A percentile compares a stretch with the other conserved stretches of the same genome.
Conservation (phyloP, 192 early-diverging fungal genomes). For the Coemansia guatemalensis region DNA sequence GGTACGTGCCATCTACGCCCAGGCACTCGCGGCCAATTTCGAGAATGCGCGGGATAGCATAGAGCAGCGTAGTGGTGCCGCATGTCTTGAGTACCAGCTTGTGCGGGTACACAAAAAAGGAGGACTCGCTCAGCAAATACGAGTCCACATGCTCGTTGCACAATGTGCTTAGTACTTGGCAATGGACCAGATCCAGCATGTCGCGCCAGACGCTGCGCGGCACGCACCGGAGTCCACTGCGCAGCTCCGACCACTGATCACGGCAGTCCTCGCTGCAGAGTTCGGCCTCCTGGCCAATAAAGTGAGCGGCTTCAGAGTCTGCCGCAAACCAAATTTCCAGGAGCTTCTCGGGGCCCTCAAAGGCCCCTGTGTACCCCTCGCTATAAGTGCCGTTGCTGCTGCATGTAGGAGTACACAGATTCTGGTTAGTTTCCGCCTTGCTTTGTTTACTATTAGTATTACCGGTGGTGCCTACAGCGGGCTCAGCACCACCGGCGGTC, state of each 20-base stretch:
- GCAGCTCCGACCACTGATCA: constrained; percentile 37
- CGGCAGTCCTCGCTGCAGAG: constrained; percentile 26
- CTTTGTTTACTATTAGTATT: constrained; percentile 23
- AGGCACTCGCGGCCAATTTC: constrained; percentile 69
- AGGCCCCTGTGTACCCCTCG: constrained; percentile 60
- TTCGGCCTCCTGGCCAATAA: constrained; percentile 20
- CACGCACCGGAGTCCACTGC: constrained; percentile 73
- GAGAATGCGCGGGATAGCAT: constrained; percentile 83
- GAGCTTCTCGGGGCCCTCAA: constrained; percentile 98
- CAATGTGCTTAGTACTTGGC: constrained; percentile 86
- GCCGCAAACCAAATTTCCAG: constrained; percentile 93
- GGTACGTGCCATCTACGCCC: constrained; percentile 61
- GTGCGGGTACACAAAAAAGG: constrained; percentile 97
- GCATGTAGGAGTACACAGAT: constrained; percentile 41
- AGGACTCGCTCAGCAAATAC: constrained; percentile 95
- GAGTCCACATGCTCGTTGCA: constrained; percentile 83
- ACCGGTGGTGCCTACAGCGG: constrained; percentile 53
- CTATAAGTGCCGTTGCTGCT: constrained; percentile 50
- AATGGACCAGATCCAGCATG: constrained; percentile 92
- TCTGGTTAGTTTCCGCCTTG: constrained; percentile 40
- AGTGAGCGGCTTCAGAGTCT: constrained; percentile 16
- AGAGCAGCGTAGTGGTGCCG: constrained; percentile 92
- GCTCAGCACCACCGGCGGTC: constrained; percentile 52
- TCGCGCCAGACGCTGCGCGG: constrained; percentile 81
- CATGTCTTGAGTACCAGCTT: constrained; percentile 97